Percentiles rank a stretch among this genome's conserved stretches.
Evolutionary conservation across 768 basidiomycete genomes (phyloP).

Genomic region (Nevesoporus exiguus): DNA sequence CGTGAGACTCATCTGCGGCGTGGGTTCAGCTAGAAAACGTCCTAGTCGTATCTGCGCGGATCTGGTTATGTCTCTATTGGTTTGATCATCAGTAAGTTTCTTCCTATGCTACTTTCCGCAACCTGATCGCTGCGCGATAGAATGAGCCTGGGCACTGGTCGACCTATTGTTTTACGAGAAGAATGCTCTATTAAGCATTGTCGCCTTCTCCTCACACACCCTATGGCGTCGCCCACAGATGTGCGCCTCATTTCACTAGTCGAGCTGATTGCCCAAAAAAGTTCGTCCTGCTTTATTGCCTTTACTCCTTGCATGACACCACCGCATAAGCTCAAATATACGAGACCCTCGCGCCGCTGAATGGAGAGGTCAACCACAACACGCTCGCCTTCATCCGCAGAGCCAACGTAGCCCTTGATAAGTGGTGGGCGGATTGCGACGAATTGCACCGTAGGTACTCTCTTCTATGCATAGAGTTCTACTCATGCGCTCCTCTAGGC

Average conservation of each 20-base stretch:
- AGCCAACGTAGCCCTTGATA: constrained; percentile 81
- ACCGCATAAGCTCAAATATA: constrained; percentile 79
- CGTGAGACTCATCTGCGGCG: constrained; percentile 13
- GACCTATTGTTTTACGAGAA: constrained; percentile 86
- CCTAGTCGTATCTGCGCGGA: constrained; percentile 84
- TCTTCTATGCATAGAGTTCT: not conserved
- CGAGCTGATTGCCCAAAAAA: constrained; percentile 88
- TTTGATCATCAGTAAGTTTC: constrained; percentile 86
- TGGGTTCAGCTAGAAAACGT: constrained; percentile 1
- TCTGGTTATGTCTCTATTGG: constrained; percentile 95
- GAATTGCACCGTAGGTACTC: constrained; percentile 65
- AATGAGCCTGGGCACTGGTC: constrained; percentile 89
- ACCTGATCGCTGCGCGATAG: constrained; percentile 37
- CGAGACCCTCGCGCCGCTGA: constrained; percentile 81
- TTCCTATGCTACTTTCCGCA: not conserved
- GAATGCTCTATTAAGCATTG: constrained; percentile 86
- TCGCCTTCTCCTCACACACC: constrained; percentile 75
- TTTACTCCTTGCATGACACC: constrained; percentile 3
- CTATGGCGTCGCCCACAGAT: constrained; percentile 87
- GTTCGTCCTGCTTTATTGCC: constrained; percentile 40
- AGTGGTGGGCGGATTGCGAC: constrained; percentile 90
- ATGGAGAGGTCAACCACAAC: constrained; percentile 81
- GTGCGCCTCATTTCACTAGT: constrained; percentile 84
- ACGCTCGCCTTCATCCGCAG: constrained; percentile 85
- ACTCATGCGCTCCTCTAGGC: constrained; percentile 38